Evolutionary conservation across 805 yeast species (phyloP).

Genomic region (Suhomyces emberorum): DNA sequence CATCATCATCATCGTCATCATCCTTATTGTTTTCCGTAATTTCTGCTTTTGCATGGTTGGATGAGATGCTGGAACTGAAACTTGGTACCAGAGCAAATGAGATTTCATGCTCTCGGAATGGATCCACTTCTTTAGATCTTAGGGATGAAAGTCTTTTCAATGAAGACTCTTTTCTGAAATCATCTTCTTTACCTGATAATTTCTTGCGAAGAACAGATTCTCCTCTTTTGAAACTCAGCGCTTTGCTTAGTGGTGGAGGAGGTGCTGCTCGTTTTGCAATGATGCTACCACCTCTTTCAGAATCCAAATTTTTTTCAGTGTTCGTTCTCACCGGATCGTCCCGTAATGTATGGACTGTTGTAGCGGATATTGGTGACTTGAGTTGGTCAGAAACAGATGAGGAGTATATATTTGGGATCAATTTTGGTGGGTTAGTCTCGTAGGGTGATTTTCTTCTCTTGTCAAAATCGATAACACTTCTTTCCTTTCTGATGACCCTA

Average conservation of each 20-base stretch:
- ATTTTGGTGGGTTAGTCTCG: slow-evolving; percentile 40
- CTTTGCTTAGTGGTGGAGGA: slow-evolving; percentile 50
- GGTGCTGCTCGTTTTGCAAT: slow-evolving; percentile 73
- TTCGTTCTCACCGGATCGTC: slow-evolving; percentile 13
- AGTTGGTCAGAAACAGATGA: slow-evolving; percentile 31
- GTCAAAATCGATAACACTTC: slow-evolving; percentile 77
- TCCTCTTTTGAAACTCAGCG: slow-evolving; percentile 11
- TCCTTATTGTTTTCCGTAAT: no score
- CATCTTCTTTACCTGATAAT: not conserved
- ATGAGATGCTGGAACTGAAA: slow-evolving; percentile 6
- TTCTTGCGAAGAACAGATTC: slow-evolving; percentile 6
- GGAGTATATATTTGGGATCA: slow-evolving; percentile 32
- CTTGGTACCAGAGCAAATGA: slow-evolving; percentile 73
- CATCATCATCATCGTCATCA: slow-evolving; percentile 12
- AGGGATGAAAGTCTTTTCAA: slow-evolving; percentile 2
- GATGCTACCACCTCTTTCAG: slow-evolving; percentile 27
- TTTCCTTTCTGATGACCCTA: slow-evolving; percentile 63
- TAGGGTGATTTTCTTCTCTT: slow-evolving; percentile 75
- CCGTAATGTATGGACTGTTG: slow-evolving; percentile 27
- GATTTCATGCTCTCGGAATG: slow-evolving; percentile 67
- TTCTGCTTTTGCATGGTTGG: no score
- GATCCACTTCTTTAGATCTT: slow-evolving; percentile 29
- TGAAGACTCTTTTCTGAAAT: slow-evolving; percentile 1
- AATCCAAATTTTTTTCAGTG: not conserved
- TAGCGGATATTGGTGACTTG: slow-evolving; percentile 34